phyloP scores from a whole-genome alignment of 2,329 filamentous ascomycete genomes.

The Ascochyta clinopodiicola region DNA sequence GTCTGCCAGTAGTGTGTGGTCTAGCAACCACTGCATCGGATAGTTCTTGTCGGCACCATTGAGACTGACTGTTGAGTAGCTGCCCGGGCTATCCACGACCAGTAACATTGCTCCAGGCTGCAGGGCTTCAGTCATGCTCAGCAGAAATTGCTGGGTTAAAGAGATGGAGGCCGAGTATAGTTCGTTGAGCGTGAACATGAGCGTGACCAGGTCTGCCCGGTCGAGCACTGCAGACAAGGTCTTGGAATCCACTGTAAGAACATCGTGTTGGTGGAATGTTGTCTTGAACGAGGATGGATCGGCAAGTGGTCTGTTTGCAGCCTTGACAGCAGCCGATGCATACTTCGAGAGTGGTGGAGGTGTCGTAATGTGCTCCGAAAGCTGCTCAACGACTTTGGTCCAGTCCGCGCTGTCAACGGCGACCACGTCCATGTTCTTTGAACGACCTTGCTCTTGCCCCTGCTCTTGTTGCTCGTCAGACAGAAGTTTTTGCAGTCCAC shows the following conservation, averaged over 20 bases:
- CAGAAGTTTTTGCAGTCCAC: slow-evolving; percentile 57
- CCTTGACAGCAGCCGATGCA: slow-evolving; percentile 54
- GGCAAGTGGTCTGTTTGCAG: slow-evolving; percentile 50
- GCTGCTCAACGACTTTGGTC: slow-evolving; percentile 65
- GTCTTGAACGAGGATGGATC: slow-evolving; percentile 40
- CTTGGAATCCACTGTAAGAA: slow-evolving; percentile 52
- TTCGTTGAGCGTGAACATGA: slow-evolving; percentile 96
- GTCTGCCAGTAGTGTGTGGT: slow-evolving; percentile 73
- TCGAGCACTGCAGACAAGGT: slow-evolving; percentile 44
- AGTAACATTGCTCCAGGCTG: slow-evolving; percentile 71
- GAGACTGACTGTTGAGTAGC: slow-evolving; percentile 82
- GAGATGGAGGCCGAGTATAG: slow-evolving; percentile 80
- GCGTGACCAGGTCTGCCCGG: slow-evolving; percentile 66
- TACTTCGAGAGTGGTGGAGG: slow-evolving; percentile 56
- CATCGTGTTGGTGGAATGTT: slow-evolving; percentile 58
- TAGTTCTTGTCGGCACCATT: slow-evolving; percentile 68
- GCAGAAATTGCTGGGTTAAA: slow-evolving; percentile 77
- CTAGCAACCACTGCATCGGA: slow-evolving; percentile 91
- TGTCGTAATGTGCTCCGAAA: slow-evolving; percentile 64
- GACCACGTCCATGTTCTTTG: slow-evolving; percentile 53
- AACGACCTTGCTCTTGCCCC: background rate
- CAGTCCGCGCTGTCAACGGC: slow-evolving; percentile 87
- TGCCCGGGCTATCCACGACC: slow-evolving; percentile 91
- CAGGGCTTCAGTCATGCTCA: slow-evolving; percentile 67
- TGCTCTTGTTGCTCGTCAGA: slow-evolving; percentile 3